phyloP scores from a whole-genome alignment of 2,329 filamentous ascomycete species.

The Trichoderma gracile region DNA sequence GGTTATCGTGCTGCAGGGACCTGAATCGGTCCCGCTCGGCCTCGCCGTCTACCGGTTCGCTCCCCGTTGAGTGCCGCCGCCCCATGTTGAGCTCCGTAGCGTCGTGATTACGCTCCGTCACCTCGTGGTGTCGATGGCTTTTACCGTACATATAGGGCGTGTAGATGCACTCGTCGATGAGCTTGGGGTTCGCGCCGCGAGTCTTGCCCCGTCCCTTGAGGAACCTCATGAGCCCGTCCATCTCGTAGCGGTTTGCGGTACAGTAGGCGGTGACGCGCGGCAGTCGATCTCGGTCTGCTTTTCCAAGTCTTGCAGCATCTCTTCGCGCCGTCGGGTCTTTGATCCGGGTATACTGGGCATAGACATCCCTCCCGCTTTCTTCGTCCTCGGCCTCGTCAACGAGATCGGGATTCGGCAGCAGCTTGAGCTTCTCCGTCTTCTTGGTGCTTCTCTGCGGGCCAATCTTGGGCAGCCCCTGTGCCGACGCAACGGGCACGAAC shows the following conservation, averaged over 20 bases:
- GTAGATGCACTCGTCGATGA: constrained; percentile 98
- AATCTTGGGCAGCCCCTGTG: constrained; percentile 64
- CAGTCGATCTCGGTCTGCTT: constrained; percentile 83
- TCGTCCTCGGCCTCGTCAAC: constrained; percentile 77
- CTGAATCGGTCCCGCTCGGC: constrained; percentile 57
- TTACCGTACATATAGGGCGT: constrained; percentile 82
- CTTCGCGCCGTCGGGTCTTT: constrained; percentile 92
- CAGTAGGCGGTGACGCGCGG: constrained; percentile 96
- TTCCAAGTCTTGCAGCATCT: constrained; percentile 88
- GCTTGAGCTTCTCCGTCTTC: constrained; percentile 93
- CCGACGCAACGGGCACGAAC: constrained; percentile 38
- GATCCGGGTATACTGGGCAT: constrained; percentile 96
- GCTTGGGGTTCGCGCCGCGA: constrained; percentile 79
- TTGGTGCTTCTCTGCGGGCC: constrained; percentile 94
- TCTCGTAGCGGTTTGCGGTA: constrained; percentile 86
- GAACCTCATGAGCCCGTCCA: constrained; percentile 87
- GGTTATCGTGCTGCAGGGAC: constrained; percentile 53
- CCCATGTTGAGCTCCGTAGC: constrained; percentile 53
- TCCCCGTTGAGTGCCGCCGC: constrained; percentile 74
- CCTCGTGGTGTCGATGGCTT: not conserved
- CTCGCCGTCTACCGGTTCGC: constrained; percentile 50
- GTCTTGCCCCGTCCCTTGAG: constrained; percentile 80
- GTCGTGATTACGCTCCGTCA: constrained; percentile 49
- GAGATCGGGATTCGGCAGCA: constrained; percentile 87
- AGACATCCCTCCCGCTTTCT: constrained; percentile 91